Conservation (phyloP, 192 early-diverging fungal genomes). For the Backusella macrospora region DNA sequence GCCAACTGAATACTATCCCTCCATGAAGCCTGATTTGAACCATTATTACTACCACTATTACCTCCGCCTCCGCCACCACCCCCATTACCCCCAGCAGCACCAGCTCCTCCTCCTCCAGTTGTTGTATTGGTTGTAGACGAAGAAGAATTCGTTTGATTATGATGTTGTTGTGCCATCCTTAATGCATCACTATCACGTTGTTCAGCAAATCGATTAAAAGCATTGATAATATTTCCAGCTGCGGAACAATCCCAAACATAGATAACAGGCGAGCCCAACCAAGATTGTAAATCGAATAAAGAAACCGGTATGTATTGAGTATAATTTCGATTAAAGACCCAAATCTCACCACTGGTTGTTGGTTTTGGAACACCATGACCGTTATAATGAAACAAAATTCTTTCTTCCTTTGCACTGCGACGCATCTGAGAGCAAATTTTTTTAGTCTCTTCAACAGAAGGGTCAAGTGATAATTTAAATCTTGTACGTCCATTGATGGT, state of each 20-base stretch:
- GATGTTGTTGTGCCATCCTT: constrained; percentile 45
- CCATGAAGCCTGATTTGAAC: constrained; percentile 38
- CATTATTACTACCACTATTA: no score
- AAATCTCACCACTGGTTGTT: constrained; percentile 92
- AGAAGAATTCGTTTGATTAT: constrained; percentile 31
- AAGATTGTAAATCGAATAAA: constrained; percentile 88
- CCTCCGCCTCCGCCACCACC: no score
- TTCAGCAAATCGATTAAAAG: constrained; percentile 88
- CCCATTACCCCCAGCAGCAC: no score
- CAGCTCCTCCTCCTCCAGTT: not conserved
- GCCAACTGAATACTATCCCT: constrained; percentile 92
- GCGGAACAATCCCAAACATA: constrained; percentile 97
- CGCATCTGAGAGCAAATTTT: constrained; percentile 84
- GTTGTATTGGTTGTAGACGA: constrained; percentile 18
- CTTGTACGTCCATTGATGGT: constrained; percentile 82
- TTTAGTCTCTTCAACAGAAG: constrained; percentile 91
- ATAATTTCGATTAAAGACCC: constrained; percentile 98
- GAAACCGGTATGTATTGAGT: constrained; percentile 98
- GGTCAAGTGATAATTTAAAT: constrained; percentile 86
- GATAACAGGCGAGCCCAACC: constrained; percentile 94
- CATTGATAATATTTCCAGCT: constrained; percentile 88
- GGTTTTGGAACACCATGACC: constrained; percentile 98
- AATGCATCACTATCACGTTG: constrained; percentile 78
- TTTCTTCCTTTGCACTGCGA: constrained; percentile 87
- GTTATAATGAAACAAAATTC: constrained; percentile 97